Conservation (phyloP, 1,284 basidiomycete species). For the Puccinia horiana region DNA sequence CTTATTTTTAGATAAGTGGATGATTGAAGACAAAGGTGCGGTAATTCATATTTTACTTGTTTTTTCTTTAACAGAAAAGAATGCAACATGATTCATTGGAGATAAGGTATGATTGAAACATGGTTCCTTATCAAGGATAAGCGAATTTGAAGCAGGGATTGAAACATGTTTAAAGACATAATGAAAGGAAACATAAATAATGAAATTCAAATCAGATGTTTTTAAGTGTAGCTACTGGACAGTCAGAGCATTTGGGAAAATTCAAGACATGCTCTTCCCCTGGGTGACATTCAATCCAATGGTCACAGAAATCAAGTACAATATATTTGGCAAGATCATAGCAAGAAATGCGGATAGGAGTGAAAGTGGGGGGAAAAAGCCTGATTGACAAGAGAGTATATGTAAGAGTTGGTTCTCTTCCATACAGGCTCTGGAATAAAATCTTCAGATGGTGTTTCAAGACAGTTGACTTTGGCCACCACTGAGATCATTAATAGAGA, state of each 20-base stretch:
- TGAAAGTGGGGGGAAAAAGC: not conserved
- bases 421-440: constrained; percentile 9
- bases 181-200: not conserved
- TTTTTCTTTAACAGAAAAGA: too few species aligned
- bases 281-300: not conserved
- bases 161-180: too few species aligned
- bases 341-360: not conserved
- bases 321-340: constrained; percentile 17
- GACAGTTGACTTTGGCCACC: not conserved
- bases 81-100: too few species aligned
- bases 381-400: not conserved
- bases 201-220: not conserved
- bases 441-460: not conserved
- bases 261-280: not conserved
- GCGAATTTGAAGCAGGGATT: too few species aligned
- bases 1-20: too few species aligned
- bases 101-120: too few species aligned
- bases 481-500: not conserved
- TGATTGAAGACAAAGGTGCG: too few species aligned
- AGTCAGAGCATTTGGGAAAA: not conserved
- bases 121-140: too few species aligned
- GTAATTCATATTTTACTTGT: too few species aligned
- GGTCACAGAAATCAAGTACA: not conserved
- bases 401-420: constrained; percentile 19
- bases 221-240: not conserved